Evolutionary conservation across 2,329 filamentous ascomycete genomes (phyloP).

Genomic region (Thermoascus crustaceus): DNA sequence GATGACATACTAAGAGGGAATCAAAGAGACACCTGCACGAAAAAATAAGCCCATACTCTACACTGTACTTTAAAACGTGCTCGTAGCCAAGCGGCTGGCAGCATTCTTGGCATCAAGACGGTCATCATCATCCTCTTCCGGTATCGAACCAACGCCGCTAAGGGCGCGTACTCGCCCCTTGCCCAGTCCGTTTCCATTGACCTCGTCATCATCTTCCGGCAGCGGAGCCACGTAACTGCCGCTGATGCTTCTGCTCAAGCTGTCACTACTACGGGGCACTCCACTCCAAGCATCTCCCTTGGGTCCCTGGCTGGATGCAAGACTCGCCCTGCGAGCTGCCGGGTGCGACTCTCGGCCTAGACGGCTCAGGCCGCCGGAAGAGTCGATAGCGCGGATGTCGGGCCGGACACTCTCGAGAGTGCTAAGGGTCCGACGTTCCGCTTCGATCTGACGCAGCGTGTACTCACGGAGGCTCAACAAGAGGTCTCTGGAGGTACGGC

Average conservation of each 20-base stretch:
- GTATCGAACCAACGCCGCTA: conserved; percentile 37
- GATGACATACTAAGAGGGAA: not conserved
- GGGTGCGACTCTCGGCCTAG: conserved; percentile 86
- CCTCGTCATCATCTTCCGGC: conserved; percentile 54
- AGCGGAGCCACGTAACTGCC: conserved; percentile 60
- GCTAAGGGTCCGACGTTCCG: conserved; percentile 82
- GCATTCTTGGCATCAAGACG: conserved; percentile 92
- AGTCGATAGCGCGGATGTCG: conserved; percentile 87
- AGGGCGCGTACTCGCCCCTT: conserved; percentile 40
- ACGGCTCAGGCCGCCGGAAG: conserved; percentile 79
- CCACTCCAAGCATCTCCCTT: conserved; percentile 99
- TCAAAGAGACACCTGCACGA: conserved; percentile 2
- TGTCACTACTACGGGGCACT: conserved; percentile 73
- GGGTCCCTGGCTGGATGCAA: conserved; percentile 85
- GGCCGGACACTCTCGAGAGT: conserved; percentile 89
- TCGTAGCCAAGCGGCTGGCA: conserved; percentile 84
- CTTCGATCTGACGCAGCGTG: conserved; percentile 88
- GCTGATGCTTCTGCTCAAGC: conserved; percentile 67
- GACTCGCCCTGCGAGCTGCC: conserved; percentile 59
- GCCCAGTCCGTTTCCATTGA: conserved; percentile 34
- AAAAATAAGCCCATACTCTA: conserved; percentile 11
- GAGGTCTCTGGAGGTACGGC: conserved; percentile 75
- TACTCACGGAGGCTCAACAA: conserved; percentile 81
- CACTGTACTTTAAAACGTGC: conserved; percentile 63
- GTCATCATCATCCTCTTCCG: conserved; percentile 69